Evolutionary conservation across 305 asterid species (phyloP), one percentile per base, ranked within the genome.

Genomic region (Fraxinus sp.): DNA sequence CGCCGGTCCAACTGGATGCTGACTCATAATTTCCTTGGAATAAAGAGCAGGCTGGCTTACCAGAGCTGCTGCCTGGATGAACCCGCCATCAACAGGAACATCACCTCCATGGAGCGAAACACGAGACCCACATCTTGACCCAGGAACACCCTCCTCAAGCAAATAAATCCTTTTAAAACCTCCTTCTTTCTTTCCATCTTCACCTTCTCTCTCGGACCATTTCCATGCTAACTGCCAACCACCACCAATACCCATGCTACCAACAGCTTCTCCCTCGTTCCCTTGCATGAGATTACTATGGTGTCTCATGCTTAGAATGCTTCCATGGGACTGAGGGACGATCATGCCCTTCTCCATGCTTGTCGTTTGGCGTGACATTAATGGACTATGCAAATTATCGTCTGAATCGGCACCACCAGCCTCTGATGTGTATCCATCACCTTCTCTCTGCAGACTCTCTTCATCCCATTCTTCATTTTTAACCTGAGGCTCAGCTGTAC

Each of bases 201-300:
- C 94, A n/a, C 91, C 95, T 81, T 94, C 92, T 74, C 82, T 83
- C 59, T 93, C 98, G 0, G 90, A 39, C 97, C 98, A 94, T 87
- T 93, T 90, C 98, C 98, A 95, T 6, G 98, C 98, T 57, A 95
- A 74, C 78, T 95, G 98, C 98, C 98, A 95, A 76, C 98, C 98
- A 39, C 98, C 96, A 6, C 98, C 98, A 28, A 92, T 93, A 3
- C 97, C 98, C 95, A 80, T 90, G 86, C 95, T 85, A 46, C 92
- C 88, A 5, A 55, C 88, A 1, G 91, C 88, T 22, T 91, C 97
- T 41, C 91, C 96, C 0, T 83, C 86, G 18, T 79, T 70, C 11
- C 91, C 94, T 49, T 89, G 93, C 81, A 86, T 64, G 35, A 92
- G 91, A 49, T 90, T 91, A 80, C 95, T 91, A 57, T 89, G 87